These are phyloP conservation scores for Aspergillus fructus DNA, from an alignment of 2,329 filamentous ascomycete genomes.

Conservation along the genomic window DNA sequence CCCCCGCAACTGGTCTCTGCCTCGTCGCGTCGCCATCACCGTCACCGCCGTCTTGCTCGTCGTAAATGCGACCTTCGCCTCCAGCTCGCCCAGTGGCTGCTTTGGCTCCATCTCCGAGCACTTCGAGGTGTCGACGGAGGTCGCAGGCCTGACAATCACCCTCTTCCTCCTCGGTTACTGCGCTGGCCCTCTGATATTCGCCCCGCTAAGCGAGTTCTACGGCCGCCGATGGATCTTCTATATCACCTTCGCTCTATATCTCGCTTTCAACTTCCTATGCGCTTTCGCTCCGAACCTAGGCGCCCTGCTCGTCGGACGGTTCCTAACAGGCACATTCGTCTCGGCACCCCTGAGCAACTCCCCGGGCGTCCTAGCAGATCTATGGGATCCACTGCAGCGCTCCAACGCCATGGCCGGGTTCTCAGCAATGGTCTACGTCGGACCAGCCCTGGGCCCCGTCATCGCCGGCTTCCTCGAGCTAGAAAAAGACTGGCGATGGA, in stretches of 20 bases:
- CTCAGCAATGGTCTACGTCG: not conserved
- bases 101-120: slow-evolving; percentile 49
- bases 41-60: not conserved
- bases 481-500: slow-evolving; percentile 57
- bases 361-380: slow-evolving; percentile 15
- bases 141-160: slow-evolving; percentile 63
- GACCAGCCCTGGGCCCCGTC: slow-evolving; percentile 30
- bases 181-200: slow-evolving; percentile 64
- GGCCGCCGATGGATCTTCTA: slow-evolving; percentile 34
- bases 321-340: slow-evolving; percentile 62
- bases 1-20: not conserved
- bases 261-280: slow-evolving; percentile 45
- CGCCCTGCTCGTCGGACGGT: slow-evolving; percentile 64
- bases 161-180: slow-evolving; percentile 63
- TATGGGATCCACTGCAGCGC: not conserved
- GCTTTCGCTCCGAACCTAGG: slow-evolving; percentile 50
- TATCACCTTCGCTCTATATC: slow-evolving; percentile 31
- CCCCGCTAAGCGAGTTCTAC: slow-evolving; percentile 64
- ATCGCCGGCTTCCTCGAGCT: slow-evolving; percentile 59
- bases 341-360: slow-evolving; percentile 51
- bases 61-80: slow-evolving; percentile 60
- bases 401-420: slow-evolving; percentile 2
- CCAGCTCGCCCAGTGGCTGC: slow-evolving; percentile 52
- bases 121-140: slow-evolving; percentile 54
- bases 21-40: not conserved